Evolutionary conservation across 2,329 filamentous ascomycete genomes (phyloP), one percentile per base, ranked within the genome.

Genomic region (Hortaea sp.): DNA sequence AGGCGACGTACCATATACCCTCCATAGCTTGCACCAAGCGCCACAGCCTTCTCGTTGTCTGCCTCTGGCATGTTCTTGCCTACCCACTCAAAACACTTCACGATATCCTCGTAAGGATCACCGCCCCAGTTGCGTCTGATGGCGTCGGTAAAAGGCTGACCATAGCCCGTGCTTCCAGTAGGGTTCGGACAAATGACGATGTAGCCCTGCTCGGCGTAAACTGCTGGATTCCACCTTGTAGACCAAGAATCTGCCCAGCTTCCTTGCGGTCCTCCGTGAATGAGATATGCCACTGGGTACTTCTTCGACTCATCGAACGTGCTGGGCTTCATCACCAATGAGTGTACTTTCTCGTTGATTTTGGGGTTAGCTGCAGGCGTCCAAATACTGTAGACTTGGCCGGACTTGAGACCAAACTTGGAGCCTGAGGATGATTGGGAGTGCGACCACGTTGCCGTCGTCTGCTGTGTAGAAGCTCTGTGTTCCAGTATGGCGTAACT

Each of bases 81-180:
- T 40, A 94, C 76, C 63, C 85, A 80, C 54, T 90, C 82, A 60
- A 88, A 87, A 50, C 82, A 82, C 50, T 82, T 79, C 29, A 84
- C 85, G 12, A 95, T 73, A 60, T 95, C 89, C 29, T 85, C 66
- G 63, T 94, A 95, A 0, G 89, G 89, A 34, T 79, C 74, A 5
- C 87, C 86, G 52, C 88, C 89, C 89, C 89, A 95, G 53, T 94
- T 75, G 46, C 80, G 74, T 43, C 78, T 72, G 58, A 95, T 94
- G 0, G 79, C 83, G 39, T 62, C 58, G 6, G 54, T 59, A 29
- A 62, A 54, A 7, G 44, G 46, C 49, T 62, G 59, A 1, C 58
- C 58, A 34, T 61, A 62, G 2, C 57, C 57, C 5, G 58, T 61
- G 5, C 50, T 54, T 12, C 58, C 59, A 0, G 58, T 61, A 5